A percentile compares a stretch with the other conserved stretches of the same genome.
Conservation (phyloP, 2,329 filamentous ascomycete genomes). For the Cercospora nicotianae region DNA sequence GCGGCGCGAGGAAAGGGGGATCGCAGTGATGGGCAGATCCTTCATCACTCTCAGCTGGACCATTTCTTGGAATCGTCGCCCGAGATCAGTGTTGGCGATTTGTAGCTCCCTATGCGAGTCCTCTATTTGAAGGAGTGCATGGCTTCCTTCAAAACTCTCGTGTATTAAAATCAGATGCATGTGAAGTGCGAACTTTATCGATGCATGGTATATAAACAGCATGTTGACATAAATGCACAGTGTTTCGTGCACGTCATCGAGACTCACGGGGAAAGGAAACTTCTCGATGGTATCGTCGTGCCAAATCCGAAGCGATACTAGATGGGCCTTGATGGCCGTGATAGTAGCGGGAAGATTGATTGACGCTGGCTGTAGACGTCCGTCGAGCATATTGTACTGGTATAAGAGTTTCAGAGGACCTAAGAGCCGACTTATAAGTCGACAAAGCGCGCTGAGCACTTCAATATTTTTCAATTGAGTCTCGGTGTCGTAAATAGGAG, state of each 20-base stretch:
- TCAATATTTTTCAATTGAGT: background rate
- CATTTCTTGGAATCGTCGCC: background rate
- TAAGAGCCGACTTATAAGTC: background rate
- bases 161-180: background rate
- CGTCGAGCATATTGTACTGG: background rate
- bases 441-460: background rate
- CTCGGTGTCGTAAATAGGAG: background rate
- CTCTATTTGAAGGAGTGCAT: background rate
- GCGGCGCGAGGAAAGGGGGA: background rate
- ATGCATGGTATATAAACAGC: background rate
- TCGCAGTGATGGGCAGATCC: background rate
- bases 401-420: background rate
- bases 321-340: background rate
- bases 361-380: background rate
- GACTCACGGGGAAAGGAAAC: background rate
- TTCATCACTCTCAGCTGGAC: background rate
- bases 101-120: background rate
- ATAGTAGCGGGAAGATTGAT: background rate
- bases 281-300: background rate
- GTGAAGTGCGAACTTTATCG: background rate
- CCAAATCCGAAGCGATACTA: background rate
- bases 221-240: background rate
- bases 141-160: background rate
- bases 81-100: background rate
- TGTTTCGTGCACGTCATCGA: background rate